Evolutionary conservation across 371 early-diverging fungal species (phyloP).

Genomic region (Zychaea mexicana): DNA sequence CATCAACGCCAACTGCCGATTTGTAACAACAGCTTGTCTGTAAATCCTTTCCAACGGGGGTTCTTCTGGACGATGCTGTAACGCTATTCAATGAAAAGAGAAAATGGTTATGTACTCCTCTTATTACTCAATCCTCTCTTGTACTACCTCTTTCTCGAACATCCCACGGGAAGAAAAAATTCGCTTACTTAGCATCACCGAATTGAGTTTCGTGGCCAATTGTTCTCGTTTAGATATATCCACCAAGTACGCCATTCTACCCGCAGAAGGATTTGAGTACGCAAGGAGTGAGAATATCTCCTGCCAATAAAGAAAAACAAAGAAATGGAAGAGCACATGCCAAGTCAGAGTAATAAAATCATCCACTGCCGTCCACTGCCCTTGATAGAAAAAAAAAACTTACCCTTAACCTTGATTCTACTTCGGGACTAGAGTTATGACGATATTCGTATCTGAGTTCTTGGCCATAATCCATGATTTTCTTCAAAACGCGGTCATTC

Average conservation of each 20-base stretch:
- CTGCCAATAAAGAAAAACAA: conserved; percentile 12
- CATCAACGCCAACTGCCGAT: conserved; percentile 20
- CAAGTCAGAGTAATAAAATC: neutral
- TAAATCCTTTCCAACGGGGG: conserved; percentile 28
- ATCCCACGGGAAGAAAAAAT: neutral
- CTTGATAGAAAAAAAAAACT: neutral
- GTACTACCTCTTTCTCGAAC: too few species aligned
- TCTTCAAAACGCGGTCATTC: conserved; percentile 21
- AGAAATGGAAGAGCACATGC: neutral
- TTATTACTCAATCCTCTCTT: neutral
- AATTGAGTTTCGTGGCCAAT: conserved; percentile 27
- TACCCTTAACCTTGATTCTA: conserved; percentile 26
- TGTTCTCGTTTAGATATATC: conserved; percentile 28
- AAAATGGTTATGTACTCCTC: neutral
- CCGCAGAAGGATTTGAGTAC: conserved; percentile 65
- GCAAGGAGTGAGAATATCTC: conserved; percentile 78
- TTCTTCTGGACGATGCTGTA: conserved; percentile 18
- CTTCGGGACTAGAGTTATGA: conserved; percentile 35
- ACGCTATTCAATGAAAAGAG: conserved; percentile 9
- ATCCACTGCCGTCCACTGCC: too few species aligned
- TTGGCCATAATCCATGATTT: conserved; percentile 73
- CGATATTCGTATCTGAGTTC: conserved; percentile 71
- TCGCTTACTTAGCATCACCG: conserved; percentile 23
- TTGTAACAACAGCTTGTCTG: conserved; percentile 20
- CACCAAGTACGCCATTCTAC: conserved; percentile 61